Evolutionary conservation across 345 rosid species (phyloP).

Genomic region (Arabis alpina): DNA sequence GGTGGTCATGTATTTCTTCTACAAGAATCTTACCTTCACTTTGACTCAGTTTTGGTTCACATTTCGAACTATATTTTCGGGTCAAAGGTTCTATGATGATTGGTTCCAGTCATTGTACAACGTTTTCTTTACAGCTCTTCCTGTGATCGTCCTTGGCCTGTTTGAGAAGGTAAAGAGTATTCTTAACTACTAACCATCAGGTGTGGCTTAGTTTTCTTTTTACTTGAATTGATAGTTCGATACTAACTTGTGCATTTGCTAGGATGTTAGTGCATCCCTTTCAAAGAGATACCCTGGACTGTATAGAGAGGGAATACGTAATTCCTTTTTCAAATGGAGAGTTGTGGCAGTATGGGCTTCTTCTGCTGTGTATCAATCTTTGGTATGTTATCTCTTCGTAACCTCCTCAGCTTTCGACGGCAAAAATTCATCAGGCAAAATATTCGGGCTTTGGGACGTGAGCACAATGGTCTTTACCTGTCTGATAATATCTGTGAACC

Average conservation of each 20-base stretch:
- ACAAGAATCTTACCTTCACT: constrained; percentile 96
- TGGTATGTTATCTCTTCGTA: constrained; percentile 71
- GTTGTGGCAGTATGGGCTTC: constrained; percentile 86
- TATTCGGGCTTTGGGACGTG: constrained; percentile 92
- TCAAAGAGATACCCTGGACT: constrained; percentile 94
- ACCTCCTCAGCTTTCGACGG: constrained; percentile 60
- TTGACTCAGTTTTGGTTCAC: constrained; percentile 99
- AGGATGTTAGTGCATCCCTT: constrained; percentile 96
- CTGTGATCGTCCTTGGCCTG: constrained; percentile 88
- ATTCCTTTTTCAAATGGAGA: constrained; percentile 88
- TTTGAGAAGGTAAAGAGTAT: constrained; percentile 74
- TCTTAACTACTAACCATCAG: background rate
- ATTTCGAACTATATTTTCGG: constrained; percentile 94
- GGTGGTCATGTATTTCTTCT: constrained; percentile 95
- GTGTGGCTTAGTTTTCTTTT: background rate
- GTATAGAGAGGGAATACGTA: constrained; percentile 83
- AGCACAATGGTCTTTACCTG: constrained; percentile 97
- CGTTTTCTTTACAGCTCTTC: constrained; percentile 89
- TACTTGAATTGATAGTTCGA: background rate
- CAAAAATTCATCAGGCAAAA: constrained; percentile 74
- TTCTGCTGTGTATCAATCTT: constrained; percentile 87
- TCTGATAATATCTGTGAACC: constrained; percentile 84
- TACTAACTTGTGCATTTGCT: constrained; percentile 34
- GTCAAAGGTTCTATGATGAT: constrained; percentile 98
- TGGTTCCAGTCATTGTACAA: constrained; percentile 98